A percentile compares a stretch with the other conserved stretches of the same genome.
Conservation (phyloP, 2,329 filamentous ascomycete genomes). For the Ophiostoma australiae region DNA sequence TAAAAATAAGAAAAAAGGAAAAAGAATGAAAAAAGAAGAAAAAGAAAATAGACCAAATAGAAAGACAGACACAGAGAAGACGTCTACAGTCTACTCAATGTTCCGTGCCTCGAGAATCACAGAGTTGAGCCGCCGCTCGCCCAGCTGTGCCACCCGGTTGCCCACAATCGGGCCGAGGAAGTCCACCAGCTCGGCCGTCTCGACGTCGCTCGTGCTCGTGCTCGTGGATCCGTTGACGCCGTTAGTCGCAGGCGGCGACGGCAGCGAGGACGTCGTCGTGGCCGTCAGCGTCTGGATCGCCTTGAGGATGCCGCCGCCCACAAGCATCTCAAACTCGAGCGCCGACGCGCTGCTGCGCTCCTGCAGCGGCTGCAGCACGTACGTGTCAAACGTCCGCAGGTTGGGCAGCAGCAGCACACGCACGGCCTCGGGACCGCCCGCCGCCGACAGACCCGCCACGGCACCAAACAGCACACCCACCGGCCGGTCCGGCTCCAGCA, state of each 20-base stretch:
- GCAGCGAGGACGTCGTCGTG: background rate
- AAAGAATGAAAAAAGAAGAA: background rate
- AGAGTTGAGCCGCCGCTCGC: conserved; percentile 45
- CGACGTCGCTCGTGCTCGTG: conserved; percentile 32
- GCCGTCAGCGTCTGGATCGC: conserved; percentile 43
- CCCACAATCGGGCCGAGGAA: conserved; percentile 54
- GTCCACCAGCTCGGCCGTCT: conserved; percentile 46
- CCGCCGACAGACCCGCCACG: conserved; percentile 69
- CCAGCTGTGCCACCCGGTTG: conserved; percentile 43
- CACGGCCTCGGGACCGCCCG: conserved; percentile 62
- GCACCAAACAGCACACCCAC: conserved; percentile 85
- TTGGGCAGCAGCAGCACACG: conserved; percentile 54
- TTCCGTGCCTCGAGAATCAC: conserved; percentile 52
- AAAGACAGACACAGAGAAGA: background rate
- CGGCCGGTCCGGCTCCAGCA: conserved; percentile 80
- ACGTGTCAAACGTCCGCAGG: conserved; percentile 49
- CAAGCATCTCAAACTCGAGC: conserved; percentile 52
- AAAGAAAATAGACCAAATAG: too few relatives aligned
- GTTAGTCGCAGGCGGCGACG: conserved; percentile 25
- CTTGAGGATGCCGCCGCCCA: conserved; percentile 50
- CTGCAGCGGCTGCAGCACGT: conserved; percentile 51
- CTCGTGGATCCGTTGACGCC: background rate
- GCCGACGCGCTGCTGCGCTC: conserved; percentile 34
- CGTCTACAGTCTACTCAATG: conserved; percentile 40
- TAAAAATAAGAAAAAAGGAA: background rate